Percentiles rank a stretch among this genome's conserved stretches.
phyloP scores from a whole-genome alignment of 805 yeast genomes.

The Kodamaea jinghongensis region DNA sequence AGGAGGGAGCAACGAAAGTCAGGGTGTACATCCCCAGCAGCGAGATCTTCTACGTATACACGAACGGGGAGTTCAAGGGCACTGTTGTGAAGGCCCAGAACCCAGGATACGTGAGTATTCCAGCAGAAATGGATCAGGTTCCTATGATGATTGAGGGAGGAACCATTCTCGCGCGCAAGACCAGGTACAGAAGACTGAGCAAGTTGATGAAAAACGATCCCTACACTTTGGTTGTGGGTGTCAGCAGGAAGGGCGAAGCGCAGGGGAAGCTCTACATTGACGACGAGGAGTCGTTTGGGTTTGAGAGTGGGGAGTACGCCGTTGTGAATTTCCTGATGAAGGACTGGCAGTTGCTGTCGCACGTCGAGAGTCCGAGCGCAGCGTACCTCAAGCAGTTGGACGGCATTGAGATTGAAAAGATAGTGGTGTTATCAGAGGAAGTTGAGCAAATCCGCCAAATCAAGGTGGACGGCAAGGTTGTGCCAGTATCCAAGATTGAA shows the following conservation, averaged over 20 bases:
- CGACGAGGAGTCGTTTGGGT: constrained; percentile 75
- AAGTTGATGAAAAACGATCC: constrained; percentile 77
- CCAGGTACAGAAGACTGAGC: constrained; percentile 77
- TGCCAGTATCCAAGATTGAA: constrained; percentile 7
- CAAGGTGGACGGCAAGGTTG: too few species aligned
- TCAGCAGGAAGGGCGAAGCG: constrained; percentile 49
- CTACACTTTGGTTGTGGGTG: constrained; percentile 66
- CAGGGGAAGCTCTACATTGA: constrained; percentile 67
- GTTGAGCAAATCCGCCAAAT: background rate
- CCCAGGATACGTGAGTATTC: constrained; percentile 37
- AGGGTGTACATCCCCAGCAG: constrained; percentile 53
- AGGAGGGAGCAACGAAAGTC: constrained; percentile 43
- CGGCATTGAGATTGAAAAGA: constrained; percentile 50
- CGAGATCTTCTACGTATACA: constrained; percentile 56
- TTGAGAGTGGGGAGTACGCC: constrained; percentile 49
- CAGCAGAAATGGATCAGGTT: constrained; percentile 53
- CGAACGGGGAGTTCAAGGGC: constrained; percentile 26
- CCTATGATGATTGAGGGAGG: constrained; percentile 85
- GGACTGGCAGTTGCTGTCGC: constrained; percentile 8
- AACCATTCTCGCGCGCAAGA: constrained; percentile 61
- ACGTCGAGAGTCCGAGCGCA: constrained; percentile 5
- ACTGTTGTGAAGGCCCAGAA: constrained; percentile 20
- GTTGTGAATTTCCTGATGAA: constrained; percentile 35
- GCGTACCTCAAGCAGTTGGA: constrained; percentile 20
- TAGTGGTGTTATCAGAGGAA: constrained; percentile 43